Evolutionary conservation across 2,329 filamentous ascomycete genomes (phyloP).

Genomic region (Pezicula rhizophila): DNA sequence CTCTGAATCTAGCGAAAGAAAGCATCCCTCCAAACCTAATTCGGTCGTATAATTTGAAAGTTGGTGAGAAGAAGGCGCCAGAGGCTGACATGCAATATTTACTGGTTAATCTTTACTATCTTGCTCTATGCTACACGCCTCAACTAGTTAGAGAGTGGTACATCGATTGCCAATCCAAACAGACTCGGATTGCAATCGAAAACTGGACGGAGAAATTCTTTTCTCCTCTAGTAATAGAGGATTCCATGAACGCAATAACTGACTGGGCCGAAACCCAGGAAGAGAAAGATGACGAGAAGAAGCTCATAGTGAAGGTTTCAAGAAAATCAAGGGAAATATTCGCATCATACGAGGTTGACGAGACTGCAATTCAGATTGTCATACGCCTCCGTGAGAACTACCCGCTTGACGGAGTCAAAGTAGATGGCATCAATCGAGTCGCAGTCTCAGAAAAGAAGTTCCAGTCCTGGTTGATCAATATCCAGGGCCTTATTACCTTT

Average conservation of each 20-base stretch:
- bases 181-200: slow-evolving; percentile 74
- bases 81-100: slow-evolving; percentile 78
- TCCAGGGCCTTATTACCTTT: slow-evolving; percentile 89
- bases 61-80: slow-evolving; percentile 44
- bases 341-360: slow-evolving; percentile 82
- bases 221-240: slow-evolving; percentile 61
- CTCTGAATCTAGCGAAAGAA: slow-evolving; percentile 63
- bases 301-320: slow-evolving; percentile 64
- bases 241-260: slow-evolving; percentile 61
- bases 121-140: slow-evolving; percentile 70
- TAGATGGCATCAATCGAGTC: slow-evolving; percentile 74
- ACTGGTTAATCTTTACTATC: slow-evolving; percentile 79
- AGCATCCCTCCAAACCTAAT: slow-evolving; percentile 49
- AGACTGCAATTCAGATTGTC: slow-evolving; percentile 75
- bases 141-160: slow-evolving; percentile 80
- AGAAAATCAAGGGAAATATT: slow-evolving; percentile 68
- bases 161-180: slow-evolving; percentile 71
- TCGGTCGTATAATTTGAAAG: slow-evolving; percentile 51
- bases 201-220: slow-evolving; percentile 82
- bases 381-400: slow-evolving; percentile 76
- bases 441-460: slow-evolving; percentile 88
- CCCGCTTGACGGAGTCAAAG: slow-evolving; percentile 72
- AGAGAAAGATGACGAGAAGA: slow-evolving; percentile 44
- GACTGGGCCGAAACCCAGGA: slow-evolving; percentile 57
- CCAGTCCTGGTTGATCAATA: slow-evolving; percentile 83